phyloP scores from a whole-genome alignment of 805 yeast species.

The Metschnikowia gelsemii region DNA sequence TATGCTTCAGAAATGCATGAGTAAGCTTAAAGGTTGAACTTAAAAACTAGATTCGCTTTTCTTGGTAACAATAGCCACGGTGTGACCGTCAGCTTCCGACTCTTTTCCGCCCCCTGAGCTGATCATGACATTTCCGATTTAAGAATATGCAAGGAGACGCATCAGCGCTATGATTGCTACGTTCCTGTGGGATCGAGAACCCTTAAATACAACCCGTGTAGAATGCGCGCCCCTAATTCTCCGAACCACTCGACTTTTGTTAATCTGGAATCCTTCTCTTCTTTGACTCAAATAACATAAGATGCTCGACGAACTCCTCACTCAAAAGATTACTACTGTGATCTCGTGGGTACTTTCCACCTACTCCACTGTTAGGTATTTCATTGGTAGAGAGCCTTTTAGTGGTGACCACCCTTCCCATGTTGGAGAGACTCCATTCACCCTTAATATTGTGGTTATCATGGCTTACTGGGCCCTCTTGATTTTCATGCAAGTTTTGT shows the following conservation, averaged over 20 bases:
- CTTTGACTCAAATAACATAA: not conserved
- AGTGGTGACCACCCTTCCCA: constrained; percentile 49
- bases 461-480: constrained; percentile 59
- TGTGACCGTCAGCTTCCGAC: not conserved
- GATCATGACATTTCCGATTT: constrained; percentile 11
- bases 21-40: too few relatives aligned
- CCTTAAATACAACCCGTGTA: constrained; percentile 6
- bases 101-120: constrained; percentile 4
- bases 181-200: not conserved
- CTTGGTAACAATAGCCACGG: too few relatives aligned
- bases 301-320: constrained; percentile 18
- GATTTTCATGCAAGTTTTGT: constrained; percentile 52
- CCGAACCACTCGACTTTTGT: not conserved
- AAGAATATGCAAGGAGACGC: constrained; percentile 10
- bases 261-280: not conserved
- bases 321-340: constrained; percentile 47
- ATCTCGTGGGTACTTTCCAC: constrained; percentile 55
- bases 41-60: too few relatives aligned
- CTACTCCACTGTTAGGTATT: constrained; percentile 55
- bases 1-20: too few relatives aligned
- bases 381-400: constrained; percentile 53
- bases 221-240: constrained; percentile 1
- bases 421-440: constrained; percentile 68
- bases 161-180: constrained; percentile 8
- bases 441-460: constrained; percentile 50